Evolutionary conservation across 2,329 filamentous ascomycete species (phyloP), one percentile per base, ranked within the genome.

Genomic region (Aspergillus sp.): DNA sequence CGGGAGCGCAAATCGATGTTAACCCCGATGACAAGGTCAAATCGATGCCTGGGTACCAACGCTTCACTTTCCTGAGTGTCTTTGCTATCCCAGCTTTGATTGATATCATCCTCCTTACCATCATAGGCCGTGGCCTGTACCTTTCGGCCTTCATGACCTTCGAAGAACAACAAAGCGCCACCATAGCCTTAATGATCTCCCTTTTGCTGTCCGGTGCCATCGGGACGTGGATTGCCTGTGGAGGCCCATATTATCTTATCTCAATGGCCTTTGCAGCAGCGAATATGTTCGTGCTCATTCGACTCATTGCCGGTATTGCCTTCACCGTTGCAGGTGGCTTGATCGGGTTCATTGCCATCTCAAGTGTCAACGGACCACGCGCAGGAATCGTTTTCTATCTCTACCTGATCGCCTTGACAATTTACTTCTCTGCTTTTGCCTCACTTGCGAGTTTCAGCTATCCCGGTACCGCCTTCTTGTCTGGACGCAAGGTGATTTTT

Each of bases 41-140:
- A 9, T 50, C 64, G 7, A 66, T 76, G 59, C 72, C 71, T 13
- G 64, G 63, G 12, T 75, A 73, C 60, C 64, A 75, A 53, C 51
- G 74, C 52, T 77, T 81, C 46, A 78, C 77, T 0, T 81, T 79
- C 49, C 64, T 83, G 26, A 76, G 76, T 48, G 78, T 83, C 29
- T 83, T 84, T 51, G 79, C 78, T 7, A 72, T 83, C 35, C 81
- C 81, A 0, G 81, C 80, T 26, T 68, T 83, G 40, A 69, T 83
- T 33, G 81, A 84, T 55, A 79, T 83, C 32, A 39, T 81, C 7
- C 61, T 83, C 6, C 65, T 83, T 13, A 79, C 78, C 1, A 76
- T 79, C 13, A 71, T 77, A 27, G 80, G 79, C 1, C 74, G 79
- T 42, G 81, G 81, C 7, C 61, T 84, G 19, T 84, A 83, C 54